These are phyloP conservation scores for Beauveria bassiana DNA, from an alignment of 2,329 filamentous ascomycete species.

Conservation along the genomic window DNA sequence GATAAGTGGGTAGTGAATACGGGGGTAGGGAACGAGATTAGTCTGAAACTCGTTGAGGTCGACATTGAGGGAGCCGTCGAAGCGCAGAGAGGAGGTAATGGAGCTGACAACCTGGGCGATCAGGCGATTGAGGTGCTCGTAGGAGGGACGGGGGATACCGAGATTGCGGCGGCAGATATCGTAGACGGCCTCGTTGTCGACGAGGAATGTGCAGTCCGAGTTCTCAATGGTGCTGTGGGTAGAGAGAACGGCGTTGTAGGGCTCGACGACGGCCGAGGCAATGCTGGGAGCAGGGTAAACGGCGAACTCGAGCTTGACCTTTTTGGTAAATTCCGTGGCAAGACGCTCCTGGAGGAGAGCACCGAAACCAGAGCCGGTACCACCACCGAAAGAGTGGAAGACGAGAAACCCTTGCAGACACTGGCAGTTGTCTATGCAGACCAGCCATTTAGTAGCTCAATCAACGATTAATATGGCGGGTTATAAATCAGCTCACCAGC, in stretches of 20 bases:
- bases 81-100: slow-evolving; percentile 64
- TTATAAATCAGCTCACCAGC: slow-evolving; percentile 42
- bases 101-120: slow-evolving; percentile 70
- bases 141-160: slow-evolving; percentile 60
- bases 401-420: slow-evolving; percentile 66
- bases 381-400: slow-evolving; percentile 68
- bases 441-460: slow-evolving; percentile 5
- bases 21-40: slow-evolving; percentile 65
- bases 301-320: slow-evolving; percentile 69
- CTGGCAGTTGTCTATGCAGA: slow-evolving; percentile 56
- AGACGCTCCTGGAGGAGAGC: slow-evolving; percentile 65
- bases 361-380: slow-evolving; percentile 66
- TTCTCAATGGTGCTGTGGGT: slow-evolving; percentile 72
- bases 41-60: slow-evolving; percentile 74
- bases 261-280: slow-evolving; percentile 64
- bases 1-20: slow-evolving; percentile 68
- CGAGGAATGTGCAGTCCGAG: slow-evolving; percentile 71
- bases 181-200: slow-evolving; percentile 69
- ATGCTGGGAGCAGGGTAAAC: slow-evolving; percentile 64
- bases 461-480: neutral
- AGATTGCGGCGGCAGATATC: slow-evolving; percentile 68
- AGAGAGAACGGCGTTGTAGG: slow-evolving; percentile 66
- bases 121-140: slow-evolving; percentile 64
- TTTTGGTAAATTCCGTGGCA: slow-evolving; percentile 67
- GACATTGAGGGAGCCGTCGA: slow-evolving; percentile 66